phyloP scores from a whole-genome alignment of 2,329 filamentous ascomycete species.

The Arachnomyces sp. region DNA sequence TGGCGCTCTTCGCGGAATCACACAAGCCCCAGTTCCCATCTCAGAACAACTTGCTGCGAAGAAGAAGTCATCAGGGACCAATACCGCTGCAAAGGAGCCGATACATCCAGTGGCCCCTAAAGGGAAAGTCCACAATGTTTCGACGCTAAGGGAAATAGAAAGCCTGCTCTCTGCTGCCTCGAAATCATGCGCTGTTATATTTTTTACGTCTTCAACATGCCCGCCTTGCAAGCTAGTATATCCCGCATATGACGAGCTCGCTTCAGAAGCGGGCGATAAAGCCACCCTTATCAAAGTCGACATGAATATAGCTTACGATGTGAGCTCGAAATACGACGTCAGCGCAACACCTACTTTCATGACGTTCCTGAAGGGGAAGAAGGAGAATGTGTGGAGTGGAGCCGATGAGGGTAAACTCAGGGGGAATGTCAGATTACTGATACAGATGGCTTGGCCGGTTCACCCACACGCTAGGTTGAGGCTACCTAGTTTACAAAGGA shows the following conservation, averaged over 20 bases:
- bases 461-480: slow-evolving; percentile 68
- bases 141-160: slow-evolving; percentile 52
- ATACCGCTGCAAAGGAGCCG: slow-evolving; percentile 4
- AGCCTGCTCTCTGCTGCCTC: slow-evolving; percentile 51
- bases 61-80: no score
- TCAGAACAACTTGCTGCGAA: slow-evolving; percentile 10
- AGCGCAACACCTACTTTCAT: slow-evolving; percentile 81
- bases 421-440: slow-evolving; percentile 62
- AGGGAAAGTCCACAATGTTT: slow-evolving; percentile 54
- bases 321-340: slow-evolving; percentile 58
- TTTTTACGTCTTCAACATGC: slow-evolving; percentile 87
- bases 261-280: slow-evolving; percentile 60
- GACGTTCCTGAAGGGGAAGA: slow-evolving; percentile 67
- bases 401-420: slow-evolving; percentile 61
- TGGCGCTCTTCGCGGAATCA: slow-evolving; percentile 53
- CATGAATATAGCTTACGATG: slow-evolving; percentile 56
- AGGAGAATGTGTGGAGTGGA: slow-evolving; percentile 73
- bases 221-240: slow-evolving; percentile 77
- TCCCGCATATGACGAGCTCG: slow-evolving; percentile 71
- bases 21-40: slow-evolving; percentile 44
- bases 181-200: slow-evolving; percentile 67
- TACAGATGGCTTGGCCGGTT: slow-evolving; percentile 64
- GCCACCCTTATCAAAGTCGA: slow-evolving; percentile 76
- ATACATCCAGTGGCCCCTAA: slow-evolving; percentile 7
- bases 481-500: slow-evolving; percentile 60